Evolutionary conservation across 75 land plant species (phyloP).

Genomic region (Cupressus sempervirens): DNA sequence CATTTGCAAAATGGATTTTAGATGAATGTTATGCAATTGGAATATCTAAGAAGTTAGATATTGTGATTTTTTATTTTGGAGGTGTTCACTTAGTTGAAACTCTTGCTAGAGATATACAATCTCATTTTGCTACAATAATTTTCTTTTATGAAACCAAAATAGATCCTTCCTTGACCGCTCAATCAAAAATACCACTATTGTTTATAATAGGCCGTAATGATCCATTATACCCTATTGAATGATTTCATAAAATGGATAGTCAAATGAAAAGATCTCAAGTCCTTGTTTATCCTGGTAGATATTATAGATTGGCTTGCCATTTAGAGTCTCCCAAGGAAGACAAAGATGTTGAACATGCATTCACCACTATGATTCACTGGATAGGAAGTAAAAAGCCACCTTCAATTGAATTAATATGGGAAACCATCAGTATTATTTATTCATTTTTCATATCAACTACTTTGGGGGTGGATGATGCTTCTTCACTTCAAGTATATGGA

Average conservation of each 20-base stretch:
- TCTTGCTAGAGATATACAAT: constrained; percentile 39
- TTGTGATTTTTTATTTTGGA: constrained; percentile 79
- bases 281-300: constrained; percentile 55
- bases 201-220: constrained; percentile 74
- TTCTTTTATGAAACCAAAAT: constrained; percentile 75
- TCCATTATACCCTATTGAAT: constrained; percentile 44
- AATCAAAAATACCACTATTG: constrained; percentile 60
- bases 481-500: too few species aligned
- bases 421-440: too few species aligned
- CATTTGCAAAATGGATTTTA: constrained; percentile 56
- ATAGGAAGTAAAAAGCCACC: too few species aligned
- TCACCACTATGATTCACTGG: too few species aligned
- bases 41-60: constrained; percentile 48
- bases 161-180: constrained; percentile 35
- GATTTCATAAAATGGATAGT: constrained; percentile 32
- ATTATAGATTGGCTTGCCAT: constrained; percentile 76
- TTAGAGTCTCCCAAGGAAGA: constrained; percentile 75
- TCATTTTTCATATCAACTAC: too few species aligned
- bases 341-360: constrained; percentile 80
- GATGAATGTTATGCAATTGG: constrained; percentile 58
- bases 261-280: constrained; percentile 44
- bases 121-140: constrained; percentile 52
- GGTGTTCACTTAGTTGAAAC: constrained; percentile 60
- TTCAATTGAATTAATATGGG: too few species aligned
- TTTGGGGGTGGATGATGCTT: too few species aligned